phyloP scores from a whole-genome alignment of 805 yeast genomes.

The Pichia eremophila region DNA sequence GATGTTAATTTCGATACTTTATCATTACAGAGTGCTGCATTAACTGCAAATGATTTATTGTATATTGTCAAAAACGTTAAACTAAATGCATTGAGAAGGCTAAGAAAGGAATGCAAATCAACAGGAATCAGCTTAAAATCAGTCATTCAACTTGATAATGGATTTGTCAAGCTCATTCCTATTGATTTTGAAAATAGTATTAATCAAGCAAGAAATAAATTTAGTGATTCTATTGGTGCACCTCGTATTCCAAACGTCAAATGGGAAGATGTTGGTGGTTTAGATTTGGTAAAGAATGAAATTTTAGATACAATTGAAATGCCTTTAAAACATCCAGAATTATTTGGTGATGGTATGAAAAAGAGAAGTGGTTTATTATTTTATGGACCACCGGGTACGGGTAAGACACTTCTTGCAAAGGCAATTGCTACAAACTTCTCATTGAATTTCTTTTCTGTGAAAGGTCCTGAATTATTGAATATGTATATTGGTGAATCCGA shows the following conservation, averaged over 20 bases:
- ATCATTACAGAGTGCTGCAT: slow-evolving; percentile 85
- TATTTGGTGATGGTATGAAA: slow-evolving; percentile 81
- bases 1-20: slow-evolving; percentile 50
- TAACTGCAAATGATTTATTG: slow-evolving; percentile 72
- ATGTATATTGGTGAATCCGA: slow-evolving; percentile 99
- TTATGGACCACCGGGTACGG: slow-evolving; percentile 99
- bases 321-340: slow-evolving; percentile 89
- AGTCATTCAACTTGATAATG: slow-evolving; percentile 43
- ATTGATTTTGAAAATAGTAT: slow-evolving; percentile 63
- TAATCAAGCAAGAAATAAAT: slow-evolving; percentile 73
- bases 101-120: slow-evolving; percentile 27
- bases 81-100: slow-evolving; percentile 42
- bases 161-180: slow-evolving; percentile 42
- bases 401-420: slow-evolving; percentile 90
- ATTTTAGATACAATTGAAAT: slow-evolving; percentile 91
- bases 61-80: slow-evolving; percentile 65
- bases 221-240: slow-evolving; percentile 92
- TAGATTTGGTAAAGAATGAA: slow-evolving; percentile 83
- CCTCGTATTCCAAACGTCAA: slow-evolving; percentile 90
- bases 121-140: slow-evolving; percentile 21
- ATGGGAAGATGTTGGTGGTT: slow-evolving; percentile 97
- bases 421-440: slow-evolving; percentile 96
- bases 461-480: slow-evolving; percentile 92
- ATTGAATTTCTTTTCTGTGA: slow-evolving; percentile 88
- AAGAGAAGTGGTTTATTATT: slow-evolving; percentile 90